These are phyloP conservation scores for Primulina eburnea DNA, from an alignment of 257 asterid genomes.

Conservation along the genomic window DNA sequence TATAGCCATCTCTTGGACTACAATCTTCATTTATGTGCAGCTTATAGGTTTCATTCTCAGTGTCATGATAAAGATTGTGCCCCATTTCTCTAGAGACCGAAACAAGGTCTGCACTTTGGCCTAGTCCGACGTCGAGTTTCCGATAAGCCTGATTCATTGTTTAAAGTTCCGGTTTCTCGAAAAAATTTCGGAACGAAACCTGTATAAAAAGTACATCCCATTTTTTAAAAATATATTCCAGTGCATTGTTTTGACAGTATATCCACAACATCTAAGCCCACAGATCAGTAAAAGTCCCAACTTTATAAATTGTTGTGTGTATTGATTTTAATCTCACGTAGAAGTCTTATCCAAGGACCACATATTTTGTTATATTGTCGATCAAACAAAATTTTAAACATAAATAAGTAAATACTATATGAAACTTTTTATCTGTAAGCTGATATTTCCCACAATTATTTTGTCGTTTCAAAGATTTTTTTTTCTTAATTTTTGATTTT, in stretches of 20 bases:
- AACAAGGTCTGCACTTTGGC: conserved; percentile 18
- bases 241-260: too few relatives aligned
- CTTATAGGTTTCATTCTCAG: conserved; percentile 27
- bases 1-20: background rate
- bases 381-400: background rate
- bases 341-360: background rate
- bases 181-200: background rate
- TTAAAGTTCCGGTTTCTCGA: background rate
- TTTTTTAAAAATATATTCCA: too few relatives aligned
- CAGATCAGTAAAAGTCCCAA: background rate
- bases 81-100: conserved; percentile 13
- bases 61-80: conserved; percentile 20
- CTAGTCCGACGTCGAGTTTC: background rate
- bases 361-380: background rate
- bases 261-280: background rate
- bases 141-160: background rate
- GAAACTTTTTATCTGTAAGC: too few relatives aligned
- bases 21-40: conserved; percentile 19
- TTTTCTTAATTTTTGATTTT: too few relatives aligned
- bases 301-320: too few relatives aligned
- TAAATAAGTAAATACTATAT: too few relatives aligned
- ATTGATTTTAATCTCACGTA: too few relatives aligned
- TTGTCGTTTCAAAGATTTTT: background rate
- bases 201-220: background rate
- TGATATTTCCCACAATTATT: background rate